Base-by-base conservation (phyloP, 768 basidiomycete species). In the Rickenella mellea region DNA sequence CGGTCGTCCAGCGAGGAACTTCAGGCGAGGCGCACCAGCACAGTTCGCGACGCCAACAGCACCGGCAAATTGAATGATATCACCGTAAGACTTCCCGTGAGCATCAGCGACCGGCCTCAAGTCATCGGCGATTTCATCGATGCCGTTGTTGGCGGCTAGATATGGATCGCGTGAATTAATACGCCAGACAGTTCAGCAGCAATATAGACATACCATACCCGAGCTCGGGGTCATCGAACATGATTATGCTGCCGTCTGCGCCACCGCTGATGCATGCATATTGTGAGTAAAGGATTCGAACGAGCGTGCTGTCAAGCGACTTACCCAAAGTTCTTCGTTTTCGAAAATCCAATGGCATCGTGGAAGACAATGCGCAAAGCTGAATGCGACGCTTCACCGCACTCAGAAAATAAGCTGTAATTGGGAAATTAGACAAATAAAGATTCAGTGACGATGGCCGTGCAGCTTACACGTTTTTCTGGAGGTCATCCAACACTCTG, bases 271-370 rank as follows among this genome's bases (percentile, higher is more conserved):
- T 47, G 35, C n/a, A n/a, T n/a, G n/a, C n/a, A n/a, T n/a, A n/a
- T n/a, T n/a, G n/a, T n/a, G n/a, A n/a, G n/a, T n/a, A n/a, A n/a
- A n/a, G n/a, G n/a, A n/a, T n/a, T n/a, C n/a, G n/a, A n/a, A n/a
- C n/a, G n/a, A n/a, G n/a, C n/a, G n/a, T n/a, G n/a, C n/a, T n/a
- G n/a, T n/a, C n/a, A n/a, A n/a, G n/a, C n/a, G n/a, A n/a, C n/a
- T n/a, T n/a, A n/a, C n/a, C n/a, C n/a, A n/a, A n/a, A n/a, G n/a
- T n/a, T n/a, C n/a, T n/a, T n/a, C n/a, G n/a, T n/a, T n/a, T n/a
- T n/a, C n/a, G 67, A 69, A 44, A 67, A 65, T 11, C 63, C 69
- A 43, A 69, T 69, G 15, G 68, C 64, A 43, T 69, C 69, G 49
- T 70, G 64, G 58, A 66, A 66, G 12, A 60, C 54, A 27, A 59